Conservation (phyloP, 2,329 filamentous ascomycete species). For the Xylaria hypoxylon region DNA sequence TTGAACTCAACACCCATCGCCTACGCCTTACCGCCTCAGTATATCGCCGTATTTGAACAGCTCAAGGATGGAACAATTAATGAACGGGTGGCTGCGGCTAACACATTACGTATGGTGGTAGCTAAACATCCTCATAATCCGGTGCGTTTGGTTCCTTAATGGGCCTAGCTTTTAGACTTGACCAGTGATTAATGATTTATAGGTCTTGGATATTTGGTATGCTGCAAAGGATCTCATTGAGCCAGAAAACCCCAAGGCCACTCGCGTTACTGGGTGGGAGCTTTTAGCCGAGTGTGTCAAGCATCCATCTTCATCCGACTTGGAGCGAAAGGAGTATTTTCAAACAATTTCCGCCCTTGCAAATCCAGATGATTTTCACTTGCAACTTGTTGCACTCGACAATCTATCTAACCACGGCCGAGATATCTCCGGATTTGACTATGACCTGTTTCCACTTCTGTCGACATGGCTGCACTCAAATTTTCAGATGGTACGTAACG, state of each 20-base stretch:
- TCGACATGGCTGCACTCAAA: conserved; percentile 69
- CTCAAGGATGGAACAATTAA: conserved; percentile 63
- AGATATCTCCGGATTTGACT: conserved; percentile 74
- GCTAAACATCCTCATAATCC: conserved; percentile 69
- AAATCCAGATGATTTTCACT: conserved; percentile 71
- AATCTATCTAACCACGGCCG: conserved; percentile 72
- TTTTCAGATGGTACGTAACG: conserved; percentile 65
- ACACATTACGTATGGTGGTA: conserved; percentile 66
- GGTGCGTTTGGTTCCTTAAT: conserved; percentile 42
- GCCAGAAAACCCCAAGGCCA: conserved; percentile 62
- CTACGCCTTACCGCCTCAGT: conserved; percentile 62
- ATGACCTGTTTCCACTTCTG: conserved; percentile 72
- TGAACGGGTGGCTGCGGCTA: conserved; percentile 69
- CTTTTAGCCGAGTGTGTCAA: conserved; percentile 74
- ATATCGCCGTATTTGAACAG: conserved; percentile 66
- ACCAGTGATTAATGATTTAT: conserved; percentile 19
- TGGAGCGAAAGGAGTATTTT: conserved; percentile 75
- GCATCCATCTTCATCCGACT: conserved; percentile 70
- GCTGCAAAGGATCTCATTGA: conserved; percentile 74
- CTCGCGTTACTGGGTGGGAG: conserved; percentile 72
- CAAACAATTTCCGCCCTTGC: conserved; percentile 68
- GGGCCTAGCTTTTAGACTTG: neutral
- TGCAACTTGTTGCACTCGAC: conserved; percentile 72
- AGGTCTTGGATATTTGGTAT: conserved; percentile 72
- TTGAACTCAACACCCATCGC: conserved; percentile 57